These are phyloP conservation scores for Botrytis elliptica DNA, from an alignment of 2,329 filamentous ascomycete genomes.

Conservation along the genomic window DNA sequence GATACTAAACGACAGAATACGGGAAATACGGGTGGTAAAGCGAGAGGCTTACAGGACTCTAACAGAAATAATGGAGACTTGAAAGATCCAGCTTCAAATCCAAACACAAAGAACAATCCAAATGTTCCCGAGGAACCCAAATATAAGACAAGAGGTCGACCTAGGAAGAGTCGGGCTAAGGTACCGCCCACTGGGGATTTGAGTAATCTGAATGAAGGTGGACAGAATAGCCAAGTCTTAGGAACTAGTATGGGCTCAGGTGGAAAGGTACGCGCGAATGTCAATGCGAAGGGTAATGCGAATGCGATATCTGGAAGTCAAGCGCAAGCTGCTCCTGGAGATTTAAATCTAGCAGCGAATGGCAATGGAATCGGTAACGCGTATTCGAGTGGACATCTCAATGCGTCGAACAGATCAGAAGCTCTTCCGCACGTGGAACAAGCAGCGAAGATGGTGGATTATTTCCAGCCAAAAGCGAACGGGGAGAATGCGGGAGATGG, in stretches of 20 bases:
- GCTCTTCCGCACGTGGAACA: neutral
- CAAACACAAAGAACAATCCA: neutral
- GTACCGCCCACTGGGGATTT: neutral
- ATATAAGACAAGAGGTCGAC: neutral
- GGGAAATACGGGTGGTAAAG: neutral
- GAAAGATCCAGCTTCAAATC: neutral
- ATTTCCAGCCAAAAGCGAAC: neutral
- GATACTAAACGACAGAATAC: neutral
- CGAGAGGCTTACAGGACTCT: neutral
- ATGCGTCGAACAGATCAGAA: neutral
- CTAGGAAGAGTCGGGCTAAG: neutral
- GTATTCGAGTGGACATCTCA: neutral
- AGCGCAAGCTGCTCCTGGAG: neutral
- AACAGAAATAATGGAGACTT: neutral
- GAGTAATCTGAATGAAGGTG: neutral
- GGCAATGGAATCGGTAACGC: neutral
- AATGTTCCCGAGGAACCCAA: neutral
- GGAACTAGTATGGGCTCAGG: neutral
- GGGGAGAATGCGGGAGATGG: constrained; percentile 5
- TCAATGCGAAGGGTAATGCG: neutral
- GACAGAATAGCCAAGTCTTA: neutral
- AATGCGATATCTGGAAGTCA: neutral
- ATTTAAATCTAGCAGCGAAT: neutral
- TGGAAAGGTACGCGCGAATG: neutral
- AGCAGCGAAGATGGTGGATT: constrained; percentile 3